phyloP scores from a whole-genome alignment of 2,329 filamentous ascomycete species.

The Cladosporium sp. region DNA sequence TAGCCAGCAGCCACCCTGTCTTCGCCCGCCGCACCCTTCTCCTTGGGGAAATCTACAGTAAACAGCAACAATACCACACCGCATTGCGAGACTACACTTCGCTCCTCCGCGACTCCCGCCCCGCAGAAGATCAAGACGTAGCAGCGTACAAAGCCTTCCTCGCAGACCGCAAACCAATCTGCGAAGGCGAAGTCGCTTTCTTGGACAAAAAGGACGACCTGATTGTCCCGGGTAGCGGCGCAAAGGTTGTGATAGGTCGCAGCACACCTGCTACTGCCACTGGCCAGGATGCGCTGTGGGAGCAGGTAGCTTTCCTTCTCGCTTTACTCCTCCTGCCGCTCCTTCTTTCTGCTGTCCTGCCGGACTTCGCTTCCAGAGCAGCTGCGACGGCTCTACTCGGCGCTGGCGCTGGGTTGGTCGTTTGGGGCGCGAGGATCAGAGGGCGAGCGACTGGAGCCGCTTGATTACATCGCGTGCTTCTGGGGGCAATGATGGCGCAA shows the following conservation, averaged over 20 bases:
- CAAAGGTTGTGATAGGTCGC: background rate
- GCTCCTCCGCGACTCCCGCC: conserved; percentile 47
- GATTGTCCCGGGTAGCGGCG: conserved; percentile 32
- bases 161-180: conserved; percentile 50
- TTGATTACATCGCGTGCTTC: background rate
- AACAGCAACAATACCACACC: conserved; percentile 64
- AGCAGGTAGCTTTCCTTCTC: conserved; percentile 29
- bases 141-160: conserved; percentile 55
- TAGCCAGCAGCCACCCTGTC: conserved; percentile 47
- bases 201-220: conserved; percentile 55
- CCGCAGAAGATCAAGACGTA: conserved; percentile 51
- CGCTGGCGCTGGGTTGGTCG: conserved; percentile 32
- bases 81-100: conserved; percentile 56
- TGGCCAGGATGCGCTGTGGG: background rate
- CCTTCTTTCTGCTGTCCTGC: conserved; percentile 40
- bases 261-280: conserved; percentile 1
- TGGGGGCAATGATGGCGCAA: too few species aligned
- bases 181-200: conserved; percentile 57
- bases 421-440: conserved; percentile 8
- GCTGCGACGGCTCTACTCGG: conserved; percentile 37
- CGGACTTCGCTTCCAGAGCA: conserved; percentile 38
- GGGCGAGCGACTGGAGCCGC: background rate
- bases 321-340: conserved; percentile 38
- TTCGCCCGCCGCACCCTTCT: conserved; percentile 59
- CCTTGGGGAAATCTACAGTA: conserved; percentile 60